phyloP scores from a whole-genome alignment of 2,329 filamentous ascomycete genomes.

The Colletotrichum echinochloae region DNA sequence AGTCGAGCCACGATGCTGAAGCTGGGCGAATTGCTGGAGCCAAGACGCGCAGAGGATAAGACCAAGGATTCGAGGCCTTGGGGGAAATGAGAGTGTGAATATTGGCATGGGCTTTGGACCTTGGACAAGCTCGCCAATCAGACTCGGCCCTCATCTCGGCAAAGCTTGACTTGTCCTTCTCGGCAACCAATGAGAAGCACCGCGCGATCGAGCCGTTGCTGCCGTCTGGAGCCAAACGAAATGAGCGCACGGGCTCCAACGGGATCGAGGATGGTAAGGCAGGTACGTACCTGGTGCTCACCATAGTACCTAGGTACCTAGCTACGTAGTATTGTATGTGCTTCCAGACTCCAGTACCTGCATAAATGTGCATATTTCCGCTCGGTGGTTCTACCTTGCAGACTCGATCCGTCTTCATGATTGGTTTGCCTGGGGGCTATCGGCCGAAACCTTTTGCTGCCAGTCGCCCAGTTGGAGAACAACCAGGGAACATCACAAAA shows the following conservation, averaged over 20 bases:
- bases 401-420: background rate
- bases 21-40: conserved; percentile 8
- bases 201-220: conserved; percentile 28
- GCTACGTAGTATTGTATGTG: no score
- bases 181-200: conserved; percentile 31
- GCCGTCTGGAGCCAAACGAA: conserved; percentile 30
- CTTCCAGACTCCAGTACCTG: conserved; percentile 26
- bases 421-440: background rate
- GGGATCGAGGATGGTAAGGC: background rate
- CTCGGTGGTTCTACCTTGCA: background rate
- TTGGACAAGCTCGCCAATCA: conserved; percentile 33
- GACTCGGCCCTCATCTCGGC: conserved; percentile 37
- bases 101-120: conserved; percentile 12
- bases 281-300: background rate
- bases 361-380: conserved; percentile 36
- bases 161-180: conserved; percentile 34
- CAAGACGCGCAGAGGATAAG: background rate
- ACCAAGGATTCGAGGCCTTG: conserved; percentile 28
- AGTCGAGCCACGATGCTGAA: conserved; percentile 8
- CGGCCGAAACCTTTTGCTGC: background rate
- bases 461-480: conserved; percentile 7
- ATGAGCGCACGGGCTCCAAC: conserved; percentile 28
- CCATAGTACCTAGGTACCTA: background rate
- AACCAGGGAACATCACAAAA: background rate
- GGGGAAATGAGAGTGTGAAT: conserved; percentile 32